Evolutionary conservation across 495 filamentous ascomycete genomes (phyloP).

Genomic region (Mycothermus thermophilus): DNA sequence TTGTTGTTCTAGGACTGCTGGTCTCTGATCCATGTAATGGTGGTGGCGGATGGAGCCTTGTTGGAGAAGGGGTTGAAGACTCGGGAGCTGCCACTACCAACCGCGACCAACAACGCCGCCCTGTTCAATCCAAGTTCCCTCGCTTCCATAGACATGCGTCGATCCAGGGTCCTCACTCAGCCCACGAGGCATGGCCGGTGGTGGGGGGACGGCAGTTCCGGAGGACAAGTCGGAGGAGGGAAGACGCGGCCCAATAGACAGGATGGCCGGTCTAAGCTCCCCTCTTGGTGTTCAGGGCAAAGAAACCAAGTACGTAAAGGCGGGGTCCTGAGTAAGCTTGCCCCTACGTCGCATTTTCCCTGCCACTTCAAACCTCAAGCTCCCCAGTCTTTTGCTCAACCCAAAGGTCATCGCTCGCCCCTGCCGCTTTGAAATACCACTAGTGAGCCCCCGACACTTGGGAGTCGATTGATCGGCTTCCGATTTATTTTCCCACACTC

Average conservation of each 20-base stretch:
- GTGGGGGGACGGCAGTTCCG: not conserved
- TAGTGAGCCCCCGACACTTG: constrained; percentile 23
- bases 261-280: constrained; percentile 8
- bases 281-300: constrained; percentile 6
- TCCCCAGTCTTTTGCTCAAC: constrained; percentile 20
- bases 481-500: constrained; percentile 15
- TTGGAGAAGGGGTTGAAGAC: not conserved
- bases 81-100: not conserved
- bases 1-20: too few species aligned
- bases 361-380: constrained; percentile 16
- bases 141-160: not conserved
- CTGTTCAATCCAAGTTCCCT: not conserved
- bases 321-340: constrained; percentile 26
- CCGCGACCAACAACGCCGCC: not conserved
- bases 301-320: constrained; percentile 13
- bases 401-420: constrained; percentile 6
- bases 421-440: constrained; percentile 21
- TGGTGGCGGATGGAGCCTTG: not conserved
- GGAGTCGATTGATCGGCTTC: constrained; percentile 11
- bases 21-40: not conserved
- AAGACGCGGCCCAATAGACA: not conserved
- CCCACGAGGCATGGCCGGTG: too few species aligned
- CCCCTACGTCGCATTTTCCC: constrained; percentile 15
- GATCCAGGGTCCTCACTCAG: not conserved
- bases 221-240: constrained; percentile 7